phyloP scores from a whole-genome alignment of 2,329 filamentous ascomycete species.

The Fusarium pseudonygamai region DNA sequence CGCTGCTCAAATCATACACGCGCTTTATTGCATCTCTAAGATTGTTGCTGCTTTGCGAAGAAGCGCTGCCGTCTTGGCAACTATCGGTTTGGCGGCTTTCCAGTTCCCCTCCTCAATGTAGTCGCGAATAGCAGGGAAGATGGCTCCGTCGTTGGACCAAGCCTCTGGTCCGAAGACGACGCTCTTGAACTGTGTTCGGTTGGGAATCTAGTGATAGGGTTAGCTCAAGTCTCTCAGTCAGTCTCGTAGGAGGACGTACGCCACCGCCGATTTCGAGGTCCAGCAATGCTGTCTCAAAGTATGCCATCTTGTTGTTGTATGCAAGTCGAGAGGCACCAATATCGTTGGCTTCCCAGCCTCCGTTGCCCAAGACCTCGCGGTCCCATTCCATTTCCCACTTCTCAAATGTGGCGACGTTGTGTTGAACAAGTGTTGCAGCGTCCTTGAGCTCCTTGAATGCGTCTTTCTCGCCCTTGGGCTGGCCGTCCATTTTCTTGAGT shows the following conservation, averaged over 20 bases:
- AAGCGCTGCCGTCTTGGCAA: constrained; percentile 76
- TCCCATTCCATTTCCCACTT: constrained; percentile 84
- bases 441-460: constrained; percentile 53
- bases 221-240: not conserved
- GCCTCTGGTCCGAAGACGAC: constrained; percentile 85
- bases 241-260: constrained; percentile 63
- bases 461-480: constrained; percentile 18
- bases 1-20: constrained; percentile 32
- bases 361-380: constrained; percentile 72
- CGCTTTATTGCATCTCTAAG: constrained; percentile 41
- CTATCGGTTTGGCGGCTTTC: constrained; percentile 71
- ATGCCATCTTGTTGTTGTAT: constrained; percentile 81
- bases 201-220: constrained; percentile 70
- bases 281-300: constrained; percentile 84
- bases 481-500: constrained; percentile 47
- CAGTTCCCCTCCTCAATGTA: constrained; percentile 78
- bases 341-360: constrained; percentile 78
- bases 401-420: constrained; percentile 66
- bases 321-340: constrained; percentile 73
- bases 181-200: constrained; percentile 93
- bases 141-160: constrained; percentile 64
- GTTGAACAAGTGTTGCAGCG: constrained; percentile 68
- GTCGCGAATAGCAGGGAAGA: constrained; percentile 81
- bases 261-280: constrained; percentile 78
- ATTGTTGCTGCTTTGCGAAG: constrained; percentile 66